Evolutionary conservation across 441 rosid species (phyloP), one percentile per base, ranked within the genome.

Genomic region (Adansonia rubrostipa): DNA sequence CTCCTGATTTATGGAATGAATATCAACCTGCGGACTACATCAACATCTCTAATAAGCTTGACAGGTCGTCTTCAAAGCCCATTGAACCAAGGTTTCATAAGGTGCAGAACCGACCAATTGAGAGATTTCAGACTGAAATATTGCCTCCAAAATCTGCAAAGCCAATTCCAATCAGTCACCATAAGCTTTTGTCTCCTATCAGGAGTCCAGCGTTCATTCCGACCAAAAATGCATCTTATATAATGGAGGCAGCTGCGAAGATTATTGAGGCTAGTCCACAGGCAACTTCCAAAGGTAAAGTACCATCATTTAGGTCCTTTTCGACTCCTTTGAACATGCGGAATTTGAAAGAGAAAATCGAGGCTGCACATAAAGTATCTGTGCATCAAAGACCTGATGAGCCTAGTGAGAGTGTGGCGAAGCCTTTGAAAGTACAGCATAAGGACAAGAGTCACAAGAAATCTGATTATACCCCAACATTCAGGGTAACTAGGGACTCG

Each of bases 131-230:
- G 84, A 87, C 87, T 6, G 98, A 96, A 82, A 81, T 57, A 6
- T 81, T 96, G 78, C 97, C 99, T 36, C 95, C 97, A n/a, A 92
- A 86, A 82, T 90, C 92, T 7, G 92, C 95, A 19, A 94, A 91
- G 78, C 84, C 94, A 28, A 87, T 92, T 75, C 86, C 93, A 40
- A 71, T 84, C 69, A 84, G 93, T 77, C 92, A 92, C 78, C 88
- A 91, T 80, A 96, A 85, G 90, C 88, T 90, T 64, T 79, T 96
- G 65, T 96, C 99, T 72, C 97, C 99, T 17, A 85, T 96, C 70
- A 90, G 84, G 80, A 86, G 78, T 87, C 91, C 92, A 24, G 93
- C 90, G 40, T 87, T 89, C 79, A 74, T 84, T 64, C 89, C 84
- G 6, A 79, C 86, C 28, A 91, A 86, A 78, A 88, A 90, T 79